Conservation (phyloP, 352 stramenopile species). For the Phytophthora foliorum region DNA sequence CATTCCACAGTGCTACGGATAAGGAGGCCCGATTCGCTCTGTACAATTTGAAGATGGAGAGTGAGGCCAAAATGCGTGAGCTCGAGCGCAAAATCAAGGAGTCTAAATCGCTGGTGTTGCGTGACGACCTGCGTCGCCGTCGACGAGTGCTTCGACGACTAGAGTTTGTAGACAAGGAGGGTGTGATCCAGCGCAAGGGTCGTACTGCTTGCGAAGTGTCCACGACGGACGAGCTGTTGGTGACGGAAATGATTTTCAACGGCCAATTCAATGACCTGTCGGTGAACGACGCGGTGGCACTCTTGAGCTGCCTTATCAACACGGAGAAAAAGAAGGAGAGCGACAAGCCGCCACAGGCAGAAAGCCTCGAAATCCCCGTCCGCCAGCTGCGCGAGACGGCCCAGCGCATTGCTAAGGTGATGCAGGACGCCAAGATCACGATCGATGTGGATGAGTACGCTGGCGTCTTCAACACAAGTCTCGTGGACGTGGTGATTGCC, state of each 20-base stretch:
- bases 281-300: constrained; percentile 96
- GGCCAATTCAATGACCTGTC: constrained; percentile 98
- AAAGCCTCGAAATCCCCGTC: constrained; percentile 90
- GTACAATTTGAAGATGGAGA: constrained; percentile 94
- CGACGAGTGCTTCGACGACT: constrained; percentile 97
- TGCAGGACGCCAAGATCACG: constrained; percentile 93
- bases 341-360: constrained; percentile 78
- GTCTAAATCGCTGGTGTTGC: constrained; percentile 96
- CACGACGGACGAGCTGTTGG: constrained; percentile 98
- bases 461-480: constrained; percentile 97
- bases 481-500: constrained; percentile 98
- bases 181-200: constrained; percentile 99
- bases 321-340: constrained; percentile 94
- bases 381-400: constrained; percentile 96
- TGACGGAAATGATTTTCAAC: constrained; percentile 99
- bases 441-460: constrained; percentile 99
- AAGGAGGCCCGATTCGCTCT: constrained; percentile 85
- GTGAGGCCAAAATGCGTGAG: constrained; percentile 93
- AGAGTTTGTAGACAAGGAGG: constrained; percentile 96
- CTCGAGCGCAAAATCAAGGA: constrained; percentile 95
- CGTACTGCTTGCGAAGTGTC: constrained; percentile 99
- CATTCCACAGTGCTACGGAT: constrained; percentile 79
- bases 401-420: constrained; percentile 91
- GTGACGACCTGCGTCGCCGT: constrained; percentile 96
- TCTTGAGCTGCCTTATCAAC: constrained; percentile 98